Base-by-base conservation (phyloP, 164 flowering plant genomes). In the Platanus orientalis region DNA sequence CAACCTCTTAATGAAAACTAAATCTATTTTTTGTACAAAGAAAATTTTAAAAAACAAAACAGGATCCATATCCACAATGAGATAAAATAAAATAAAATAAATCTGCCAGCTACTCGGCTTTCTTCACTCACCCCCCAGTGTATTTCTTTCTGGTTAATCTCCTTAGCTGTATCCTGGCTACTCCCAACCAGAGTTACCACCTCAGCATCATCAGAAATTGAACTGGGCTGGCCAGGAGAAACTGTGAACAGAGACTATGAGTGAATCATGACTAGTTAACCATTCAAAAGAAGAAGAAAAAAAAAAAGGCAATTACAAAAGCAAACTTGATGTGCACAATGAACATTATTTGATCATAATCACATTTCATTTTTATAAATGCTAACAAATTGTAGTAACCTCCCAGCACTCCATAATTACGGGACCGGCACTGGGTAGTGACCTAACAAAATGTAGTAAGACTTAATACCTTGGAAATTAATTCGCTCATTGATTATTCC, bases 401-500 rank as follows among this genome's bases (percentile, higher is more conserved):
- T n/a, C n/a, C n/a, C n/a, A n/a, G n/a, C n/a, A n/a, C n/a, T n/a
- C n/a, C n/a, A n/a, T n/a, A n/a, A n/a, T n/a, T n/a, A n/a, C n/a
- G n/a, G n/a, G n/a, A n/a, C n/a, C n/a, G n/a, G n/a, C n/a, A n/a
- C n/a, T n/a, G n/a, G n/a, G n/a, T n/a, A n/a, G 23, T 34, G 39
- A 34, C 39, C 10, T 34, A 34, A 4, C 20, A 47, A 17, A 14
- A 16, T 49, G 26, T 26, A 49, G n/a, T n/a, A 21, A 28, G 29
- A 32, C 47, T 25, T 26, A 17, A 12, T 74, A 89, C 96, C 96
- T 82, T 84, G 83, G 64, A 92, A 92, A 71, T 88, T 90, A 47
- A 95, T 92, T 59, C 74, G 97, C 77, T 95, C 99, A 71, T 95
- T 95, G 73, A 95, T 77, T 60, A 92, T 77, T 57, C 97, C 97